Evolutionary conservation across 1,284 basidiomycete species (phyloP).

Genomic region (Rhodotorula sp.): DNA sequence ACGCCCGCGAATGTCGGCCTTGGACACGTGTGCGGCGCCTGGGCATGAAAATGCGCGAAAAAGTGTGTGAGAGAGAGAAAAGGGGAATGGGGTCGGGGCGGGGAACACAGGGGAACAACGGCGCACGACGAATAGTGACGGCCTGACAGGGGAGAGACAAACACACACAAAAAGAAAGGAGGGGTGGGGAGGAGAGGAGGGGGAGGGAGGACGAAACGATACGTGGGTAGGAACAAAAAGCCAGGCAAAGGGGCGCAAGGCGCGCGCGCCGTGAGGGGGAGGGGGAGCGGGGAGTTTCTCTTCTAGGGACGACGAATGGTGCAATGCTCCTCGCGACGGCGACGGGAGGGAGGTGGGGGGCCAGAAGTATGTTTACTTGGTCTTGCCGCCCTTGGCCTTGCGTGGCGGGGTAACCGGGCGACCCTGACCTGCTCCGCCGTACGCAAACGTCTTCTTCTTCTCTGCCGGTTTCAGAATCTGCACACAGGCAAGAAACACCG

Average conservation of each 20-base stretch:
- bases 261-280: neutral
- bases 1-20: neutral
- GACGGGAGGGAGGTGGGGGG: neutral
- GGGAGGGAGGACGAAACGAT: no score
- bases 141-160: neutral
- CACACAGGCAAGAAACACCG: neutral
- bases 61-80: no score
- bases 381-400: conserved; percentile 53
- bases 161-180: neutral
- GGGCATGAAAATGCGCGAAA: no score
- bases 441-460: conserved; percentile 82
- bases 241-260: neutral
- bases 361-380: conserved; percentile 10
- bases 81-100: neutral
- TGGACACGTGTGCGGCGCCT: no score
- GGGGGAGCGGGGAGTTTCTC: neutral
- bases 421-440: conserved; percentile 50
- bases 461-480: conserved; percentile 98
- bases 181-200: neutral
- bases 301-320: neutral
- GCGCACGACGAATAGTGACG: neutral
- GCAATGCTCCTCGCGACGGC: neutral
- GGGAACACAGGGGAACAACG: neutral
- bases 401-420: conserved; percentile 58
- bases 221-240: neutral